Base-by-base conservation (phyloP, 495 filamentous ascomycete genomes). In the Cercophora samala region DNA sequence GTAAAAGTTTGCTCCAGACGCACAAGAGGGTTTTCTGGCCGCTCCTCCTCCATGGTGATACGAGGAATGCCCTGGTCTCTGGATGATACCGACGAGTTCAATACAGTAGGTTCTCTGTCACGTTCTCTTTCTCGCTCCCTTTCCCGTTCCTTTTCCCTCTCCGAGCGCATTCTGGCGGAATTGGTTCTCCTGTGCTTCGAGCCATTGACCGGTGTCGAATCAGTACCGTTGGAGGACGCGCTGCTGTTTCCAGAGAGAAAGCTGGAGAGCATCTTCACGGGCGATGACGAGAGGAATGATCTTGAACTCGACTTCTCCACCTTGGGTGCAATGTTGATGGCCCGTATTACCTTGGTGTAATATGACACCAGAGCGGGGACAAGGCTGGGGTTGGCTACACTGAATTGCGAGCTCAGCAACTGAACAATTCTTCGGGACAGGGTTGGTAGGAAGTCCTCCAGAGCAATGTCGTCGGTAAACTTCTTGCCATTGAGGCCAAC, bases 221-320 rank as follows among this genome's bases (percentile, higher is more conserved):
- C 60, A 22, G 69, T 53, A 25, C 64, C 66, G 51, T 61, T 71
- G 51, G 67, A 54, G 1, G 74, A 68, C 0, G 77, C 73, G 17
- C 70, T 54, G 58, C 66, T 74, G 69, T 79, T 84, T 21, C 86
- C 85, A 58, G 86, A 86, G 32, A 97, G 81, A 61, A 99, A 84
- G 69, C 85, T 95, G 0, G 93, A 95, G 25, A 99, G 83, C 72
- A 97, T 78, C 76, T 98, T 99, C 46, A 94, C 91, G 0, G 95
- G 94, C 11, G 93, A 97, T 13, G 88, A 85, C 13, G 90, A 88
- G 22, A 92, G 84, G 70, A 91, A 89, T 0, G 82, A 85, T 71
- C 80, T 86, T 66, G 80, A 80, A 54, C 55, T 72, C n/a, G 58
- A 55, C 74, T 82, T 89, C 73, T 88, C 84, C 5, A 83, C 83